These are phyloP conservation scores for Trichoderma reesei DNA, from an alignment of 495 filamentous ascomycete species.

Conservation along the genomic window DNA sequence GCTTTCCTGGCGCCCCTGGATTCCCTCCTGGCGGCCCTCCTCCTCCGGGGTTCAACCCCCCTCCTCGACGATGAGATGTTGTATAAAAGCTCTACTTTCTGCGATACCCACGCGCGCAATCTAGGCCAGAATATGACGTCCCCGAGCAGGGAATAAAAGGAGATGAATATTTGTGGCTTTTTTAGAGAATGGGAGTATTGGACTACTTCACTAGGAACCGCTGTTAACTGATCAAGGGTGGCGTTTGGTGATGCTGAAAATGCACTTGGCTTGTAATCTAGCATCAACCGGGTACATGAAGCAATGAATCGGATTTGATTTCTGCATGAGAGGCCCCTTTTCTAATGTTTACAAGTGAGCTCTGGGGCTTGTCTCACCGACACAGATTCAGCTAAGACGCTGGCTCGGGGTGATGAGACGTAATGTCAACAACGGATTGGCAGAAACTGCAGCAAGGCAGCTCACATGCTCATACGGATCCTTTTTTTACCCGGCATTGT, in stretches of 20 bases:
- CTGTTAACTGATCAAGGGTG: conserved; percentile 4
- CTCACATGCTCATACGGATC: not conserved
- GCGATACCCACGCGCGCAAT: conserved; percentile 1
- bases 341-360: no score
- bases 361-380: not conserved
- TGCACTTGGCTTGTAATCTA: conserved; percentile 6
- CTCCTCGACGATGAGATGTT: conserved; percentile 47
- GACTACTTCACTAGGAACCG: not conserved
- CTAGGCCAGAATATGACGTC: not conserved
- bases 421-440: no score
- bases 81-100: not conserved
- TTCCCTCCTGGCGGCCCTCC: conserved; percentile 47
- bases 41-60: conserved; percentile 60
- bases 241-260: conserved; percentile 8
- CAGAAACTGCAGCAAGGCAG: no score
- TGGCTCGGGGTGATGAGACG: no score
- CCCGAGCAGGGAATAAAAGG: not conserved
- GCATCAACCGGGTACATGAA: conserved; percentile 6
- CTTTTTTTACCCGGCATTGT: not conserved
- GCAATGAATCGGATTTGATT: not conserved
- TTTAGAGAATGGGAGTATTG: conserved; percentile 7
- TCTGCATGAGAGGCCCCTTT: not conserved
- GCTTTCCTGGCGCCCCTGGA: conserved; percentile 36
- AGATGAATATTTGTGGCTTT: not conserved
- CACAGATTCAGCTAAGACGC: no score